Evolutionary conservation across 192 early-diverging fungal species (phyloP), one percentile per base, ranked within the genome.

Genomic region (Podila verticillata): DNA sequence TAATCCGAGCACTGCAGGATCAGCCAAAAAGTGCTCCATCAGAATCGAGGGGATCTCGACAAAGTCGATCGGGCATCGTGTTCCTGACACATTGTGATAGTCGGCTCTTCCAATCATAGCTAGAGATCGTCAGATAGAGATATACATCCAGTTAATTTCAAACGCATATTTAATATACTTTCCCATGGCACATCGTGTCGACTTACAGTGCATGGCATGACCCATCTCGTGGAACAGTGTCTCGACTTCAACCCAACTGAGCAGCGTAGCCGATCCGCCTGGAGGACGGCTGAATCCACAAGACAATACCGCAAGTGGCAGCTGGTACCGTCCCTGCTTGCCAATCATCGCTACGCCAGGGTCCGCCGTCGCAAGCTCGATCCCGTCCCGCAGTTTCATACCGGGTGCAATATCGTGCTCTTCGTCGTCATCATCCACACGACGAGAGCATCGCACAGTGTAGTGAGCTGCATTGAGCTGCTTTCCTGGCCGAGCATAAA

Each of bases 221-320:
- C 98, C 98, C 96, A 98, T 98, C 68, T 99, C 98, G 81, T 99
- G 98, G 84, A 98, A 99, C 4, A 98, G 81, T 0, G 98, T 99
- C 77, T 98, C 97, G 30, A 98, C 93, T 72, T 98, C 96, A 62
- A 75, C 78, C 85, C 93, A 89, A 34, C 84, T 89, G 69, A 99
- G 74, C 49, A 96, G 68, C 7, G 89, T 81, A 6, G 96, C 93
- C 19, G 72, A 66, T 15, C 78, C 73, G 35, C 74, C 57, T 56
- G 35, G 47, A 44, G 89, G 86, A 24, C 70, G 67, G 7, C 89
- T 69, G 59, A 94, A 95, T 54, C 93, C 91, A 70, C 92, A 94
- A 17, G 91, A 92, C 57, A 95, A 72, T 0, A 91, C 94, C 5
- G 94, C 88, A 1, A 94, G 84, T 4, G 94, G 93, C 19, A 92